Percentiles rank a stretch among this genome's conserved stretches.
phyloP scores from a whole-genome alignment of 1,284 basidiomycete genomes.

The Cryptococcus wingfieldii region DNA sequence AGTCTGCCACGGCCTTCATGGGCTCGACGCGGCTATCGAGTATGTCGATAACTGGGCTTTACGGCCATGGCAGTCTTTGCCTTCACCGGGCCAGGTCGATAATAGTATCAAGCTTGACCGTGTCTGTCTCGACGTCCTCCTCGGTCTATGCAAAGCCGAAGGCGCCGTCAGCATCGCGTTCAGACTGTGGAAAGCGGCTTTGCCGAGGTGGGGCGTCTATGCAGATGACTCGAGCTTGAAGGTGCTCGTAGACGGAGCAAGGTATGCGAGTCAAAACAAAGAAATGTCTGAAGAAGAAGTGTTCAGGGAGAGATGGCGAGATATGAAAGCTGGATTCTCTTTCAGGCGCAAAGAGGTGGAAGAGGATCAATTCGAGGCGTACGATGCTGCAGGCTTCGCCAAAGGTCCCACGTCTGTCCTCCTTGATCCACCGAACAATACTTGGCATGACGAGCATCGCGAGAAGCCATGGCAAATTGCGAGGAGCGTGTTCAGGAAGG shows the following conservation, averaged over 20 bases:
- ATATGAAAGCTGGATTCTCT: constrained; percentile 23
- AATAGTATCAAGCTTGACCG: constrained; percentile 26
- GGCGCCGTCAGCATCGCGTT: constrained; percentile 27
- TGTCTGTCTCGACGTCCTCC: constrained; percentile 30
- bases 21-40: constrained; percentile 21
- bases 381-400: constrained; percentile 8
- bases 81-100: background rate
- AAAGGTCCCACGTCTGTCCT: constrained; percentile 12
- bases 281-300: constrained; percentile 11
- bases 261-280: constrained; percentile 11
- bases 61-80: constrained; percentile 6
- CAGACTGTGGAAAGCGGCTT: constrained; percentile 30
- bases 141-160: constrained; percentile 19
- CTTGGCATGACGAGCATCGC: constrained; percentile 13
- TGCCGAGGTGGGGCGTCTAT: constrained; percentile 35
- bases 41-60: constrained; percentile 31
- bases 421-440: constrained; percentile 14
- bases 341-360: background rate
- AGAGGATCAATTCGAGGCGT: background rate
- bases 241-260: constrained; percentile 28
- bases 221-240: constrained; percentile 31
- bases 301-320: constrained; percentile 19
- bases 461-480: constrained; percentile 29
- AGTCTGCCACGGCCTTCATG: constrained; percentile 10
- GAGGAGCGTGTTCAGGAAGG: constrained; percentile 27